Evolutionary conservation across 352 stramenopile species (phyloP).

Genomic region (Pythium vanterpoolii): DNA sequence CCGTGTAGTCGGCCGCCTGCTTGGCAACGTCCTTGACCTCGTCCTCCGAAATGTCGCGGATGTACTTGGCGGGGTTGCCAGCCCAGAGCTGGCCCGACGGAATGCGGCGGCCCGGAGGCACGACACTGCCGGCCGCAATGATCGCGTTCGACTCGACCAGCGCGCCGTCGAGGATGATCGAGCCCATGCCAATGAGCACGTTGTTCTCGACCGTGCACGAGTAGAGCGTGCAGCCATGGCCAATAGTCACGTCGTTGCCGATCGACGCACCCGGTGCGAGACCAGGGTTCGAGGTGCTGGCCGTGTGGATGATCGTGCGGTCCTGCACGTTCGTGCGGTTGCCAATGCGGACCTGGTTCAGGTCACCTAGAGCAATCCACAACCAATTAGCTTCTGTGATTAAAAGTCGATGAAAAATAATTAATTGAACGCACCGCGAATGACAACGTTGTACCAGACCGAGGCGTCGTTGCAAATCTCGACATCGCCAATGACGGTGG

Average conservation of each 20-base stretch:
- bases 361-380: no score
- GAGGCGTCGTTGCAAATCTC: slow-evolving; percentile 93
- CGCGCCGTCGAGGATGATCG: slow-evolving; percentile 91
- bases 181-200: slow-evolving; percentile 95
- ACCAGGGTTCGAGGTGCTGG: slow-evolving; percentile 72
- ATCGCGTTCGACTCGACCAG: slow-evolving; percentile 94
- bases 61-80: slow-evolving; percentile 95
- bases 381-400: no score
- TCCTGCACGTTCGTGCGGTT: slow-evolving; percentile 97
- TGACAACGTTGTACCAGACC: slow-evolving; percentile 96
- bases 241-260: slow-evolving; percentile 95
- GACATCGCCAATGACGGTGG: slow-evolving; percentile 95
- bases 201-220: slow-evolving; percentile 96
- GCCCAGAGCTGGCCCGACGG: slow-evolving; percentile 93
- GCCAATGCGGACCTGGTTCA: slow-evolving; percentile 92
- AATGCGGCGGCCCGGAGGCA: slow-evolving; percentile 86
- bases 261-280: slow-evolving; percentile 88
- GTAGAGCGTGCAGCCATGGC: slow-evolving; percentile 94
- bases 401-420: background rate
- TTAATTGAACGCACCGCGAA: slow-evolving; percentile 61
- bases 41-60: slow-evolving; percentile 91
- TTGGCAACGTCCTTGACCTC: slow-evolving; percentile 89
- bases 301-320: slow-evolving; percentile 93
- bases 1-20: slow-evolving; percentile 83
- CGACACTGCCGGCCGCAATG: slow-evolving; percentile 93